Evolutionary conservation across 176 grass and related monocot genomes (phyloP), one percentile per base, ranked within the genome.

Genomic region (Bolboschoenus planiculmis): DNA sequence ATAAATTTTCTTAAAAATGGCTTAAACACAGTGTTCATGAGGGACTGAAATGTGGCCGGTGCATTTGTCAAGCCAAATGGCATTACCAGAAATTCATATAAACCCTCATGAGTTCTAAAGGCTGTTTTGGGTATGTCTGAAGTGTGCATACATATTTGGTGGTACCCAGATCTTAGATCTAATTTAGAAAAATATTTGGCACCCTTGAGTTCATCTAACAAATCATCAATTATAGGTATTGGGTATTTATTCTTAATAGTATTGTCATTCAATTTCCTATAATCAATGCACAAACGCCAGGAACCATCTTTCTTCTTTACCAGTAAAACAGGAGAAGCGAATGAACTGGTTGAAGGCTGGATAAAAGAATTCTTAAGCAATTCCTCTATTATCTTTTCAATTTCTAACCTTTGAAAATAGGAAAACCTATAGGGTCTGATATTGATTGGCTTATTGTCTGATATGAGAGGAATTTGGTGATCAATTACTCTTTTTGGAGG

Each of bases 231-330:
- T 1, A 39, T 21, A 1, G 54, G 34, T 50, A 85, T 10, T 0
- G 54, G 27, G 4, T 64, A 85, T 51, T 78, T 78, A 0, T 85
- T n/a, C 7, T 79, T 78, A 0, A 78, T 13, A 18, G 53, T 85
- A 2, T 20, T 0, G 0, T 24, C 5, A 20, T 85, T 85, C 7
- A 85, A 20, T 3, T 78, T 1, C 29, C 54, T 40, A n/a, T 85
- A 85, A 34, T 85, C 83, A 4, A 84, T 42, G 3, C 82, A 84
- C 5, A 84, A 40, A 1, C 65, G 58, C 7, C 48, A 39, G 5
- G 4, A 37, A 4, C 3, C 27, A 42, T 84, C 63, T 1, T 84
- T 84, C 21, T 84, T 84, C 3, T 74, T 27, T 0, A 83, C 81
- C 4, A 84, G 29, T 10, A 75, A 5, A 18, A 26, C 43, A 4